These are phyloP conservation scores for Talaromyces pinophilus DNA, from an alignment of 2,329 filamentous ascomycete genomes.

Conservation along the genomic window DNA sequence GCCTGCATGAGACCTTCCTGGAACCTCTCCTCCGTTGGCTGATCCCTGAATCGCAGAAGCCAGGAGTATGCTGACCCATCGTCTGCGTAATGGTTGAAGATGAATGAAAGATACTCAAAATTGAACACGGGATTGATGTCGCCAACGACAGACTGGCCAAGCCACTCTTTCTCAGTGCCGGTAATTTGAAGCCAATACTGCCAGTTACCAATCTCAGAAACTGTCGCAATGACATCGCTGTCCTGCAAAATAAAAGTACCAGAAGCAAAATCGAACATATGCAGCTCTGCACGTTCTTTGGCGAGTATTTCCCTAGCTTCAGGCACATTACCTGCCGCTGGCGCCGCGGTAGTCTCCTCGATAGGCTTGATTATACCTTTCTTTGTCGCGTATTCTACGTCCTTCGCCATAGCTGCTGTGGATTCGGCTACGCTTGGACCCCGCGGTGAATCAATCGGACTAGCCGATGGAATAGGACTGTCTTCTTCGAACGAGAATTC, in stretches of 20 bases:
- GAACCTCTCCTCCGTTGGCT: conserved; percentile 76
- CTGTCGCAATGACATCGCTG: conserved; percentile 69
- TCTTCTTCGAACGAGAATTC: conserved; percentile 77
- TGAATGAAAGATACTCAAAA: conserved; percentile 97
- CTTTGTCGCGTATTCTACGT: conserved; percentile 45
- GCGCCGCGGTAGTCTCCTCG: conserved; percentile 58
- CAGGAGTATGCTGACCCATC: conserved; percentile 93
- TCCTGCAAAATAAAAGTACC: conserved; percentile 85
- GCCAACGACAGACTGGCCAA: conserved; percentile 79
- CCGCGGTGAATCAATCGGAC: conserved; percentile 53
- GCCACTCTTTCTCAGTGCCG: conserved; percentile 74
- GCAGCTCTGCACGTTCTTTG: conserved; percentile 77
- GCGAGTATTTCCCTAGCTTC: conserved; percentile 71
- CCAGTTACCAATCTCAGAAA: conserved; percentile 87
- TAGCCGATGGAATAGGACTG: conserved; percentile 61
- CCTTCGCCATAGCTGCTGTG: conserved; percentile 47
- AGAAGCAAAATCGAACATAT: conserved; percentile 87
- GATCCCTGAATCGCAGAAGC: conserved; percentile 88
- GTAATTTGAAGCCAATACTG: conserved; percentile 92
- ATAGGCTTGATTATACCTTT: conserved; percentile 43
- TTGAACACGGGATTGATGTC: conserved; percentile 99
- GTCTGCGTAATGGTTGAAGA: conserved; percentile 93
- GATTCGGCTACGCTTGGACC: conserved; percentile 44
- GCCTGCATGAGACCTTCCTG: conserved; percentile 94
- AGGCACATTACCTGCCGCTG: conserved; percentile 63